Base-by-base conservation (phyloP, 148 eudicot species). In the Spergularia marina region DNA sequence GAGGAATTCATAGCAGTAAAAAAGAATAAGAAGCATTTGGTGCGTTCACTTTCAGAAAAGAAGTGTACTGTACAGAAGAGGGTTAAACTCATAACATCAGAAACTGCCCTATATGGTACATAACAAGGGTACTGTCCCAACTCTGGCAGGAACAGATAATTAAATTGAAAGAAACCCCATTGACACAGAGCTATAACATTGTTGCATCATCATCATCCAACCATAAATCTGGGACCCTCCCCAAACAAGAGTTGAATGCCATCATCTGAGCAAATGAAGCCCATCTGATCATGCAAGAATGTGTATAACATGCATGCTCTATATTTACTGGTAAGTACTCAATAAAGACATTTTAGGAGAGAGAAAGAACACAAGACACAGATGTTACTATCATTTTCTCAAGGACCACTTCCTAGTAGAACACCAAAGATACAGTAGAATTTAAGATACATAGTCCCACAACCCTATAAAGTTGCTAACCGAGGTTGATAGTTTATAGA, bases 391-490 rank as follows among this genome's bases (percentile, higher is more conserved):
- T 59, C 63, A 72, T 68, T 71, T 41, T 55, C 30, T 1, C 10
- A 34, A 76, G 90, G 86, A 85, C 90, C 86, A 87, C 87, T 76
- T 70, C 57, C 78, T 62, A 65, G 13, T 47, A 49, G 76, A 78
- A 76, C 75, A 73, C 80, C 71, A 77, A 81, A 81, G 74, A 73
- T 71, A 79, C 84, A 80, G 82, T 81, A 81, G 89, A 86, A 88
- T 89, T 89, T 80, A 89, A 86, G 85, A 76, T 71, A 86, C 88
- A 74, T 74, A 53, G 84, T 77, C 85, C 91, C 91, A 82, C 84
- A 74, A 64, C 82, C 79, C 86, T 68, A 61, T 81, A 78, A 81
- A 78, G 80, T 81, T 73, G 76, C 78, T 74, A 47, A 81, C 79
- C 77, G 82, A 84, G 84, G 82, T 84, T 77, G 84, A 84, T 84